Conservation (phyloP, 2,329 filamentous ascomycete genomes). For the Pestalotiopsis sp. region DNA sequence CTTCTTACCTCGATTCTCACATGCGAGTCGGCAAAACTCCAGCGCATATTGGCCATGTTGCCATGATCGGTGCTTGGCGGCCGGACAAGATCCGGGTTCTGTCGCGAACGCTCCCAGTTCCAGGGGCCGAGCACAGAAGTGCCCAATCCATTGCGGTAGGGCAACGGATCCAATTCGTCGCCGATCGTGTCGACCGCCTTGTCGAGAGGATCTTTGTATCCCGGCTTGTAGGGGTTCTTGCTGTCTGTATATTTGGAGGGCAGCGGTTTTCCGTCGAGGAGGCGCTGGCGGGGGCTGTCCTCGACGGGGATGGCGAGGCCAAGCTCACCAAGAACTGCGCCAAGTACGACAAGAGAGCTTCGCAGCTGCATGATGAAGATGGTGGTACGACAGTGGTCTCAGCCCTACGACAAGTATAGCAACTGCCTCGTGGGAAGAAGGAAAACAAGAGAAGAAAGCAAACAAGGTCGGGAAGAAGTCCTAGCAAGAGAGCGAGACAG, state of each 20-base stretch:
- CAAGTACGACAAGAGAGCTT: constrained; percentile 23
- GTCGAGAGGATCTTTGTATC: constrained; percentile 63
- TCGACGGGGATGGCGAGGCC: constrained; percentile 33
- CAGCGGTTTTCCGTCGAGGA: constrained; percentile 51
- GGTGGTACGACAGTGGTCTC: background rate
- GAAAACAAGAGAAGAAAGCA: background rate
- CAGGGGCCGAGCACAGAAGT: constrained; percentile 70
- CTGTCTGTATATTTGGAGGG: constrained; percentile 43
- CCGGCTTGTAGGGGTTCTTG: constrained; percentile 59
- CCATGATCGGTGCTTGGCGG: constrained; percentile 76
- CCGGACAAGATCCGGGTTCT: constrained; percentile 72
- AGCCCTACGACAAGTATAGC: constrained; percentile 1
- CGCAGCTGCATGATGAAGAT: constrained; percentile 27
- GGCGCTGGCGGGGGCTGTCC: constrained; percentile 58
- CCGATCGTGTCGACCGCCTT: constrained; percentile 62
- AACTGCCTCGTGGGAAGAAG: background rate
- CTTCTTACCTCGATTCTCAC: constrained; percentile 60
- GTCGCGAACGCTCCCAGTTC: constrained; percentile 67
- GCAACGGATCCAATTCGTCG: constrained; percentile 64
- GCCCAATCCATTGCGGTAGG: constrained; percentile 66
- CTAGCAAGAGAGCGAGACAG: background rate
- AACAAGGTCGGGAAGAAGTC: background rate
- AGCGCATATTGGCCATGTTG: constrained; percentile 71
- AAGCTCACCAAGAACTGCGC: constrained; percentile 25
- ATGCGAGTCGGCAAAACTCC: constrained; percentile 70